Evolutionary conservation across 768 basidiomycete genomes (phyloP), one percentile per base, ranked within the genome.

Genomic region (Exidia glandulosa): DNA sequence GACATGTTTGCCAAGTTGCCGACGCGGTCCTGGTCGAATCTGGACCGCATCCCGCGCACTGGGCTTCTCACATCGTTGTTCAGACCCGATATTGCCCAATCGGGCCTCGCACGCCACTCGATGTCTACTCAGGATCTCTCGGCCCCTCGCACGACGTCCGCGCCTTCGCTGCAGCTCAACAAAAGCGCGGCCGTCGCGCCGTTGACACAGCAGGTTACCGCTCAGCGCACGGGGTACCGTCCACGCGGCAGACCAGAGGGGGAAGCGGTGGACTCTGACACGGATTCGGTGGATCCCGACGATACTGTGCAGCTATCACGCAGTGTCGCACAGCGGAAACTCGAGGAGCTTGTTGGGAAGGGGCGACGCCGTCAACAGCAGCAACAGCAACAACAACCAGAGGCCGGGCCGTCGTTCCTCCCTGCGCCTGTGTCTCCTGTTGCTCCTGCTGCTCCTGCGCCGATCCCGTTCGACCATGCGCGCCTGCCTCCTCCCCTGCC

Each of bases 1-100:
- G 86, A 91, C 14, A 75, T 91, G 76, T 86, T 69, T 47, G 77
- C 80, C 62, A 90, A 90, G 71, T 76, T 84, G 14, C 87, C 87
- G 1, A 77, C 80, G 57, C 72, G 79, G 31, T 86, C 83, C 32
- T 87, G 86, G 67, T 25, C 81, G 57, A 82, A 82, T 61, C 70
- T 79, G 68, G 83, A 69, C 66, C 59, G 56, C 32, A 34, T 62
- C 29, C 58, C 48, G 29, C 82, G 71, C 58, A 74, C 78, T 10
- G 88, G 88, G 3, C 70, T 87, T 47, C 72, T 90, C 58, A 81
- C 81, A 30, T 82, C 82, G 69, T 71, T 91, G 47, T 77, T 91
- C 76, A 85, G 90, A 63, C 89, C 88, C 0, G 80, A 86, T 66
- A 84, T 85, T 23, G 66, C 74, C 13, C 73, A 82, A 32, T 79